Base-by-base conservation (phyloP, 2,329 filamentous ascomycete genomes). In the Cryphonectria parasitica region DNA sequence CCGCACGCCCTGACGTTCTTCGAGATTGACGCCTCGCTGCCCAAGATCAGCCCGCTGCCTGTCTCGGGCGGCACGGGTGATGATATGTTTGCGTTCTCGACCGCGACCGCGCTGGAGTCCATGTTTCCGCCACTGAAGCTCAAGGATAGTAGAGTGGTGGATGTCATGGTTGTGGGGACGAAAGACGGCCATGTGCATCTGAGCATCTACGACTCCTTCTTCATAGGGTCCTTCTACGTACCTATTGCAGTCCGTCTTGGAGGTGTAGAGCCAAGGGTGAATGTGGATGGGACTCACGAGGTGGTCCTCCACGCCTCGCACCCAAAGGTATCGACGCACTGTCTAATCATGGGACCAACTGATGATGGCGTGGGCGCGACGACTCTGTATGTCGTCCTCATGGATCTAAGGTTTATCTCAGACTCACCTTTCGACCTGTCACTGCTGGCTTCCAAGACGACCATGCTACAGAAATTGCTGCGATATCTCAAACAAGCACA, bases 401-500 rank as follows among this genome's bases (percentile, higher is more conserved):
- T 97, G 78, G 93, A 97, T 75, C 83, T 97, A n/a, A 89, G 91
- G 0, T 97, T 97, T 77, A 89, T 97, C 64, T 90, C 90, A 3
- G 90, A 90, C 19, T 91, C 90, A 2, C 92, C 92, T 3, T 89
- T 94, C 69, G 93, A 97, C 76, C 83, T 98, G 2, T 93, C 95
- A 39, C 85, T 97, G 5, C 85, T 98, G 17, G 92, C 95, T 0
- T 94, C 92, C 22, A 97, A 97, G 76, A 91, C 94, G 5, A 97
- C 95, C 0, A 92, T 93, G 60, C 81, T 98, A 22, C 93, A 97
- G 76, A 97, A 96, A 74, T 81, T 98, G 17, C 83, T 98, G 10
- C 87, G 94, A 64, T 98, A 99, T 77, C 87, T 97, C 61, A 90
- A 89, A 69, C 93, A 97, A 78, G 90, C 92, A 0, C 89, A 96